These are phyloP conservation scores for Colletotrichum tamarilloi DNA, from an alignment of 2,329 filamentous ascomycete species.

Conservation along the genomic window DNA sequence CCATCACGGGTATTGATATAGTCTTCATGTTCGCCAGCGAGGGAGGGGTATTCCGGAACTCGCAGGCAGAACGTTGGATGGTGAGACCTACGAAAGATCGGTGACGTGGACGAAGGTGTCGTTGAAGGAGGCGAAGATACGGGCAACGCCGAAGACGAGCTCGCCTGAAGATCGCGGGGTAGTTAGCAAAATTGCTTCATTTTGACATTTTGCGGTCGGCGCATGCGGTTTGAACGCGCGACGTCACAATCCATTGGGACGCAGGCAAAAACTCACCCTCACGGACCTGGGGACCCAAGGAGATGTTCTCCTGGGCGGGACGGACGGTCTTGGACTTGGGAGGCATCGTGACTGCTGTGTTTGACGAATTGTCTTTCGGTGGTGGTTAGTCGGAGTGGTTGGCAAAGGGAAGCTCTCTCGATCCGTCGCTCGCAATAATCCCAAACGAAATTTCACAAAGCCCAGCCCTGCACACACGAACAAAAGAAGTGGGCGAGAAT, in stretches of 20 bases:
- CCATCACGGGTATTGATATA: conserved; percentile 17
- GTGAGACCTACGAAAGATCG: conserved; percentile 85
- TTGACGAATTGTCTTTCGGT: conserved; percentile 43
- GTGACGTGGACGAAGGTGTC: conserved; percentile 98
- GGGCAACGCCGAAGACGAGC: conserved; percentile 97
- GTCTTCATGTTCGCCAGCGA: background rate
- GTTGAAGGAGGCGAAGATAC: conserved; percentile 97
- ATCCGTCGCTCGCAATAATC: background rate
- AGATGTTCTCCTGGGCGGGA: conserved; percentile 96
- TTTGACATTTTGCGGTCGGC: conserved; percentile 76
- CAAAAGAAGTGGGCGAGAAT: conserved; percentile 21
- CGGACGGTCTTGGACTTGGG: conserved; percentile 88
- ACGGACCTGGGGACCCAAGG: conserved; percentile 94
- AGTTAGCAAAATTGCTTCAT: conserved; percentile 35
- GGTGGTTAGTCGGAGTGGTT: conserved; percentile 38
- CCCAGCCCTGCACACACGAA: background rate
- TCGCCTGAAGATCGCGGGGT: conserved; percentile 70
- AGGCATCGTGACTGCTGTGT: conserved; percentile 72
- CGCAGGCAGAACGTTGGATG: conserved; percentile 5
- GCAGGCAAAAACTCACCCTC: conserved; percentile 74
- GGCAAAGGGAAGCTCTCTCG: conserved; percentile 16
- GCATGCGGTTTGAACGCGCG: conserved; percentile 65
- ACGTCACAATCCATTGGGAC: conserved; percentile 47
- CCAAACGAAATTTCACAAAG: conserved; percentile 30
- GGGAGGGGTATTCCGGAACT: background rate